phyloP scores from a whole-genome alignment of 2,329 filamentous ascomycete genomes.

The Penicillium decumbens region DNA sequence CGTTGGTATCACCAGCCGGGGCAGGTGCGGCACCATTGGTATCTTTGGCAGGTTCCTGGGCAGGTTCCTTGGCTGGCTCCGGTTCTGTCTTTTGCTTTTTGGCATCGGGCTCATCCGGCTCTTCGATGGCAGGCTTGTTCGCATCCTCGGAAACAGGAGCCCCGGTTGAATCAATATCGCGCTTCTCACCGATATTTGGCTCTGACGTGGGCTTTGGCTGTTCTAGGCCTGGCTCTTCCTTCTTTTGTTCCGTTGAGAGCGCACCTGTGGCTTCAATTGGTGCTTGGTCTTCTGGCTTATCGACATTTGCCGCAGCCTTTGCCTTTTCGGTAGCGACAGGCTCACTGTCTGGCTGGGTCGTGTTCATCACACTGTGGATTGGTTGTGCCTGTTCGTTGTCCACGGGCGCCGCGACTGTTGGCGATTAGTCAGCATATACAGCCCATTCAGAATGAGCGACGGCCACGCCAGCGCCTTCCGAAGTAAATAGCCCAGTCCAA shows the following conservation, averaged over 20 bases:
- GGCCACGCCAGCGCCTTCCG: not conserved
- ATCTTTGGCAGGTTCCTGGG: constrained; percentile 2
- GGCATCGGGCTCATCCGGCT: constrained; percentile 21
- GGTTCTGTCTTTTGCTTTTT: constrained; percentile 36
- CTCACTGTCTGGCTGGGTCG: constrained; percentile 13
- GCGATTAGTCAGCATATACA: constrained; percentile 22
- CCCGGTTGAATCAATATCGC: constrained; percentile 13
- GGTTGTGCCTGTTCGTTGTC: constrained; percentile 13
- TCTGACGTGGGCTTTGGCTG: not conserved
- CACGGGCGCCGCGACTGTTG: constrained; percentile 8
- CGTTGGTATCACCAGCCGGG: constrained; percentile 17
- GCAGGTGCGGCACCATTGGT: constrained; percentile 13
- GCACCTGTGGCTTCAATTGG: constrained; percentile 3
- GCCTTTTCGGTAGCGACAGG: constrained; percentile 1
- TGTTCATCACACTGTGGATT: constrained; percentile 13
- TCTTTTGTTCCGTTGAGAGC: not conserved
- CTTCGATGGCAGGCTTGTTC: constrained; percentile 11
- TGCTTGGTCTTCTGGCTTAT: constrained; percentile 7
- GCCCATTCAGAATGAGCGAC: not conserved
- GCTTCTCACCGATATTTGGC: constrained; percentile 18
- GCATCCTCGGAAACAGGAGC: constrained; percentile 8
- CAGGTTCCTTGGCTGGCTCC: not conserved
- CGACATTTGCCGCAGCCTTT: constrained; percentile 1
- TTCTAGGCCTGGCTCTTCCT: not conserved
- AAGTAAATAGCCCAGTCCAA: not conserved